Percentiles rank a stretch among this genome's conserved stretches.
Conservation (phyloP, 2,329 filamentous ascomycete species). For the Pseudogymnoascus sp. region DNA sequence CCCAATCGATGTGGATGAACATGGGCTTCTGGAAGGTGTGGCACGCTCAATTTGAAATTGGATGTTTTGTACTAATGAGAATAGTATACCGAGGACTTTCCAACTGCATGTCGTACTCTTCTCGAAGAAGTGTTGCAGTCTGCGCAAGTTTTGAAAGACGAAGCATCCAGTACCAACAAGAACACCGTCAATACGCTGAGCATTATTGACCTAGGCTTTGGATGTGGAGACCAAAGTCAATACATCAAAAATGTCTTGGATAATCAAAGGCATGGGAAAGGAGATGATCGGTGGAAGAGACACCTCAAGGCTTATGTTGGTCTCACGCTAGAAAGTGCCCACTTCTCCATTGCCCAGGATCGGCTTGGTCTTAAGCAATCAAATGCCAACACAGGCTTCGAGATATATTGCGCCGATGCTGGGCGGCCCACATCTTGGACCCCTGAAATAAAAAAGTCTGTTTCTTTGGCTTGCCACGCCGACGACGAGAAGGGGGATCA, state of each 20-base stretch:
- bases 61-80: neutral
- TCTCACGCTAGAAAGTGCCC: conserved; percentile 10
- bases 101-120: conserved; percentile 12
- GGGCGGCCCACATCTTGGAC: conserved; percentile 11
- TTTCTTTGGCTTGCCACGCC: neutral
- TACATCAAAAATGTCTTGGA: conserved; percentile 9
- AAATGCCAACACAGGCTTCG: conserved; percentile 7
- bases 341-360: conserved; percentile 11
- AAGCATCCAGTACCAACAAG: neutral
- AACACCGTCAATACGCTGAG: neutral
- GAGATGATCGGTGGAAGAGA: neutral
- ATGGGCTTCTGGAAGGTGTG: conserved; percentile 15
- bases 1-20: conserved; percentile 15
- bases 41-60: neutral
- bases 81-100: conserved; percentile 12
- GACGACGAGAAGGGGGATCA: neutral
- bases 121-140: conserved; percentile 12
- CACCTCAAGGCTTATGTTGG: conserved; percentile 12
- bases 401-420: conserved; percentile 13
- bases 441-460: conserved; percentile 8
- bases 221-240: conserved; percentile 14
- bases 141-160: conserved; percentile 9
- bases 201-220: conserved; percentile 14
- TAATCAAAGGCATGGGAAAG: neutral
- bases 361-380: conserved; percentile 1